Evolutionary conservation across 768 basidiomycete species (phyloP).

Genomic region (Leccinum uliginosum): DNA sequence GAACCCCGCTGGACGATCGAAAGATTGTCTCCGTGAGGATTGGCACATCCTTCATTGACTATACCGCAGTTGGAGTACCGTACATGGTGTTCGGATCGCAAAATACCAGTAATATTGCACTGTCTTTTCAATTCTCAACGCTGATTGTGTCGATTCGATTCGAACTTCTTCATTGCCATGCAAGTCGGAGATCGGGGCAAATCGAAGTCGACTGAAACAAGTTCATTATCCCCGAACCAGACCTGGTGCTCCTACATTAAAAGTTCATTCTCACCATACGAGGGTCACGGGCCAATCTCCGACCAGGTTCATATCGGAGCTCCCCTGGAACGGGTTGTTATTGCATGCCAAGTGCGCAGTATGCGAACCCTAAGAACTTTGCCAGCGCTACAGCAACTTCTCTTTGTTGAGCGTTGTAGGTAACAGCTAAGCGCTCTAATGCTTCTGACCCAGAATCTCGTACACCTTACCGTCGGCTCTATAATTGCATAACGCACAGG

Average conservation of each 20-base stretch:
- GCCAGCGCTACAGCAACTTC: not conserved
- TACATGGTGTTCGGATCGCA: not conserved
- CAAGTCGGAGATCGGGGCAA: constrained; percentile 2
- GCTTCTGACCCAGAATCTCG: not conserved
- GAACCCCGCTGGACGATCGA: constrained; percentile 71
- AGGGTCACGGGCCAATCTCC: not conserved
- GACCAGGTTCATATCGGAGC: not conserved
- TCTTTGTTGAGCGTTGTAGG: not conserved
- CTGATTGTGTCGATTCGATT: not conserved
- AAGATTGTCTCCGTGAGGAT: constrained; percentile 63
- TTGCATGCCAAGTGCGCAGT: not conserved
- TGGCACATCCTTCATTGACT: not conserved
- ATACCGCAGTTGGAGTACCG: not conserved
- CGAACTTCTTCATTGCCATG: not conserved
- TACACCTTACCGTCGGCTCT: not conserved
- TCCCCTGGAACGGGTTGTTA: not conserved
- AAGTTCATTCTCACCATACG: not conserved
- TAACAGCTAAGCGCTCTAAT: not conserved
- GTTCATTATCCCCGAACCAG: not conserved
- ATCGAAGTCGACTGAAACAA: not conserved
- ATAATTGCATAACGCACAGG: not conserved
- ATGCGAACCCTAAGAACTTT: not conserved
- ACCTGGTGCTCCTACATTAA: not conserved
- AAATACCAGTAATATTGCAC: constrained; percentile 13
- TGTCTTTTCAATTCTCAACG: not conserved